Base-by-base conservation (phyloP, 1,139 yeast genomes). In the Nakaseomyces uthaithaninus region DNA sequence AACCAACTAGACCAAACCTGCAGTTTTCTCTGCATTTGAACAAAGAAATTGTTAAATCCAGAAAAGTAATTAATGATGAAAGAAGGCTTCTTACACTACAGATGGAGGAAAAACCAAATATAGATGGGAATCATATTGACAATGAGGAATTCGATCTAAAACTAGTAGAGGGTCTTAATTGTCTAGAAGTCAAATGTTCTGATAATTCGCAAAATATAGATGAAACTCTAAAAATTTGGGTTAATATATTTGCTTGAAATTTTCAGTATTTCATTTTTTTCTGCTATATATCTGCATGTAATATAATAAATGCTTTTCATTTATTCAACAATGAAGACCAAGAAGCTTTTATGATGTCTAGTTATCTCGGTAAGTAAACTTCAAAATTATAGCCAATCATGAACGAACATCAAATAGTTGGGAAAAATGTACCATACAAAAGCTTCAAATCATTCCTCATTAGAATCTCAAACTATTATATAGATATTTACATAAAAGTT, bases 191-290 rank as follows among this genome's bases (percentile, higher is more conserved):
- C 28, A 50, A 41, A 34, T 54, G 59, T 33, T 44, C 45, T 26
- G 46, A 47, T 36, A 33, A 39, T 15, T 41, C 28, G n/a, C 33
- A 33, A 2, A 44, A 45, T 23, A 38, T 28, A 15, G 38, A 33
- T 6, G 63, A 59, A 42, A 27, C 31, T 3, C 46, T 57, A 45
- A 53, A 51, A 36, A 50, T 58, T 34, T 59, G 62, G 61, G 47
- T 58, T n/a, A 56, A 53, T 37, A 56, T 57, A 7, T 44, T 54
- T 16, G 61, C 63, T 34, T 59, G 42, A 50, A 4, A n/a, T 7
- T 9, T 11, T 6, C 11, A 17, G 2, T 6, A 11, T 22, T n/a
- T n/a, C n/a, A n/a, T n/a, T n/a, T n/a, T n/a, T n/a, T n/a, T n/a
- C n/a, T n/a, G n/a, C n/a, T n/a, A n/a, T n/a, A n/a, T n/a, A n/a